Evolutionary conservation across 2,329 filamentous ascomycete species (phyloP).

Genomic region (Neoscytalidium dimidiatum): DNA sequence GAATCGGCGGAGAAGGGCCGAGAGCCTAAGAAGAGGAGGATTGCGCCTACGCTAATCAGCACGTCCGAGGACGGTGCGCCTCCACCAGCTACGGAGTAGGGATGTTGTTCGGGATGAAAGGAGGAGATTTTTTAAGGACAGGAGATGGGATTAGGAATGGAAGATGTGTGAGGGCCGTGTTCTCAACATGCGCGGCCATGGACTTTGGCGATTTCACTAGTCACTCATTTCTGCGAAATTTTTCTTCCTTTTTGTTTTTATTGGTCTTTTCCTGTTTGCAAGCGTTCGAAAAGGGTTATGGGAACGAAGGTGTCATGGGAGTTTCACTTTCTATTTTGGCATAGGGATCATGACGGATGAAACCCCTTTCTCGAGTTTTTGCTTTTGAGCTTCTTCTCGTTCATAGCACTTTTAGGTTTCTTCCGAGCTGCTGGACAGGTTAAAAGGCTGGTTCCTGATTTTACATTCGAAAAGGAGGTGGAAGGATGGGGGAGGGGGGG

Average conservation of each 20-base stretch:
- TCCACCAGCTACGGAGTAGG: not conserved
- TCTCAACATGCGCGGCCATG: too few relatives aligned
- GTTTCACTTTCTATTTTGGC: not conserved
- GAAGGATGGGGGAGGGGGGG: not conserved
- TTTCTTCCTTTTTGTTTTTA: not conserved
- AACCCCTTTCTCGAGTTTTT: not conserved
- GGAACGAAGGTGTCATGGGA: constrained; percentile 9
- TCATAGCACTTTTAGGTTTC: not conserved
- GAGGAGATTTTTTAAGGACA: not conserved
- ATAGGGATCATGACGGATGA: constrained; percentile 8
- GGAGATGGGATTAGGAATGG: too few relatives aligned
- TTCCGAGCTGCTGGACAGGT: not conserved
- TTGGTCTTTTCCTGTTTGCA: not conserved
- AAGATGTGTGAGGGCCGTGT: too few relatives aligned
- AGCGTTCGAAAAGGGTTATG: not conserved
- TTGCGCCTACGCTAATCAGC: constrained; percentile 16
- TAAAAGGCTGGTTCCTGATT: not conserved
- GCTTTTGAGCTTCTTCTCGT: not conserved
- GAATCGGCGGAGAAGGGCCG: constrained; percentile 33
- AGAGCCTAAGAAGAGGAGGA: constrained; percentile 18
- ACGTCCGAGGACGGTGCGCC: not conserved
- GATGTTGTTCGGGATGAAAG: too few relatives aligned
- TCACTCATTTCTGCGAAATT: not conserved
- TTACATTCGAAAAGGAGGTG: not conserved
- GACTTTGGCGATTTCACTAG: too few relatives aligned